Conservation (phyloP, 306 rosid species). For the Erythrophleum fordii region DNA sequence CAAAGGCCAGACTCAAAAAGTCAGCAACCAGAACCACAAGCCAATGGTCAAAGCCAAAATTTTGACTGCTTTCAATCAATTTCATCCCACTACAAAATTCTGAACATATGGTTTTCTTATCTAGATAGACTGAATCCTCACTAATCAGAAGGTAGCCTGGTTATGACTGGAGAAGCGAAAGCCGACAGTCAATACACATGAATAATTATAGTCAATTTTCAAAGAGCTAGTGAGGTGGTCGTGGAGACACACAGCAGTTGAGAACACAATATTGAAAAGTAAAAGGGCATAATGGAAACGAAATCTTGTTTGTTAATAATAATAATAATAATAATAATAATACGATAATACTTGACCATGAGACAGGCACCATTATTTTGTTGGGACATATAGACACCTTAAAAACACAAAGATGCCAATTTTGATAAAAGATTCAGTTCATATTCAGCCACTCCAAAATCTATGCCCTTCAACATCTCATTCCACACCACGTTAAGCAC, state of each 20-base stretch:
- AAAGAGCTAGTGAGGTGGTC: not conserved
- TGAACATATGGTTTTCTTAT: not conserved
- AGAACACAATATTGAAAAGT: not conserved
- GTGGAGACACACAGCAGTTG: not conserved
- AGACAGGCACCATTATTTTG: constrained; percentile 14
- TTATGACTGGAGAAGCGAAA: not conserved
- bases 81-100: constrained; percentile 2
- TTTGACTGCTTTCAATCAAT: not conserved
- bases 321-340: not conserved
- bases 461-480: constrained; percentile 39
- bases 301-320: constrained; percentile 12
- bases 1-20: constrained; percentile 25
- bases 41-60: not conserved
- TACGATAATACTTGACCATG: constrained; percentile 26
- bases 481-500: constrained; percentile 53
- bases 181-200: not conserved
- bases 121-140: not conserved
- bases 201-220: not conserved
- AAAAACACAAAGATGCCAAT: constrained; percentile 39
- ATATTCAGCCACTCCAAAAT: constrained; percentile 30
- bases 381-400: constrained; percentile 23
- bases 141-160: not conserved
- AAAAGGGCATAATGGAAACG: not conserved
- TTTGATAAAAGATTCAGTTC: constrained; percentile 36
- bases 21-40: not conserved